Evolutionary conservation across 2,329 filamentous ascomycete species (phyloP), one percentile per base, ranked within the genome.

Genomic region (Aspergillus sp.): DNA sequence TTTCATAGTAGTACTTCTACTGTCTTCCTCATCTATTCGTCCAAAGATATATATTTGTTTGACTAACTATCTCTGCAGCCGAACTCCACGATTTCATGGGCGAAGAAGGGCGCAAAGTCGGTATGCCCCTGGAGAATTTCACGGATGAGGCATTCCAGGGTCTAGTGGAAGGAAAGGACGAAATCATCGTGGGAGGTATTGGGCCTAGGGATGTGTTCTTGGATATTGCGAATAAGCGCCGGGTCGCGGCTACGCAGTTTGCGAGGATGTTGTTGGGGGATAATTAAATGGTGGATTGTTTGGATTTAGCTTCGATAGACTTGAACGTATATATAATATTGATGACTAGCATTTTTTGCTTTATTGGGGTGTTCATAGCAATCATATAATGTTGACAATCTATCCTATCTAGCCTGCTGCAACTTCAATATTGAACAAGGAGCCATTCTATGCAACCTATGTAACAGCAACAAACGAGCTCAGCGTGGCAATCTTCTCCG

Each of bases 41-140:
- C 9, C 3, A 12, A 30, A 30, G 0, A 30, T 30, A 30, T 39
- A 6, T 1, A 4, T 12, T 7, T 13, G 10, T 52, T 13, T 5
- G 9, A 4, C 17, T 43, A 8, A 25, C 9, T 36, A 13, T 2
- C 4, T n/a, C 45, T 7, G 32, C 41, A 75, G 82, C 82, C 2
- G 83, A 85, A 70, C 67, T 86, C 41, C 83, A 85, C 65, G 76
- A 82, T 57, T 72, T 76, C 48, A 72, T 80, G 61, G 79, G 79
- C n/a, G 58, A 77, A 23, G 74, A 79, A 6, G 81, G 81, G 4
- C 72, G 74, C 2, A 65, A 70, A 5, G 58, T 85, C 12, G 83
- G 81, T 3, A 84, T 85, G 79, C 81, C 82, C 3, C 57, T 83
- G 17, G 68, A 66, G 3, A 68, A 75, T 3, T 85, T 81, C 62